A percentile compares a stretch with the other conserved stretches of the same genome.
These are phyloP conservation scores for Dioszegia crocea DNA, from an alignment of 768 basidiomycete genomes.

Conservation along the genomic window DNA sequence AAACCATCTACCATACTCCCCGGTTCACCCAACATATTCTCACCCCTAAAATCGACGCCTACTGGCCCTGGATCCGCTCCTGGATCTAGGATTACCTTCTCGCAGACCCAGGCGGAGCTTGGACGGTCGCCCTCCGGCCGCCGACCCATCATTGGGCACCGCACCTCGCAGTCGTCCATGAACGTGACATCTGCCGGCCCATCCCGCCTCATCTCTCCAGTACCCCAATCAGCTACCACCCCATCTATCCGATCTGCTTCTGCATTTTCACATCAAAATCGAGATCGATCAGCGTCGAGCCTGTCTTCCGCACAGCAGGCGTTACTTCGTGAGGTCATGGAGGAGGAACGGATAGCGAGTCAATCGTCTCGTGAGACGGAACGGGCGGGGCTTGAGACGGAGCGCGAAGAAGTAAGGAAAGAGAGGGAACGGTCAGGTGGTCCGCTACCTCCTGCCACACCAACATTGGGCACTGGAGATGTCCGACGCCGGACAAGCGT, in stretches of 20 bases:
- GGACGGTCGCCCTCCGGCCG: slow-evolving; percentile 4
- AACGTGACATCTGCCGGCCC: background rate
- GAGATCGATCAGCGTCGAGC: slow-evolving; percentile 9
- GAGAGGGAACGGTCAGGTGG: slow-evolving; percentile 10
- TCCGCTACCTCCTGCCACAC: background rate
- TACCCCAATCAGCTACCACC: background rate
- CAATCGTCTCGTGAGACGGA: slow-evolving; percentile 6
- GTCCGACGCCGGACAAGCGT: background rate
- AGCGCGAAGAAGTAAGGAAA: slow-evolving; percentile 11
- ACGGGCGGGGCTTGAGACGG: slow-evolving; percentile 6
- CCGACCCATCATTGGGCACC: background rate
- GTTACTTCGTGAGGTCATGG: slow-evolving; percentile 23
- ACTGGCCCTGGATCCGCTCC: background rate
- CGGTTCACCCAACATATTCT: background rate
- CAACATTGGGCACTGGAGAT: background rate
- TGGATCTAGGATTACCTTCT: slow-evolving; percentile 8
- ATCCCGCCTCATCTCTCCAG: background rate
- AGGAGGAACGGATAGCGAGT: slow-evolving; percentile 17
- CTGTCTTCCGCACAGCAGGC: slow-evolving; percentile 15
- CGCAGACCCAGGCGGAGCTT: background rate
- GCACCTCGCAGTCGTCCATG: background rate
- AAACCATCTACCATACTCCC: background rate
- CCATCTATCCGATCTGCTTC: slow-evolving; percentile 12
- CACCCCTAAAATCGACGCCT: background rate
- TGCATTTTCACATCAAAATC: slow-evolving; percentile 1